A percentile compares a stretch with the other conserved stretches of the same genome.
phyloP scores from a whole-genome alignment of 2,329 filamentous ascomycete genomes.

The Thelonectria blattea region DNA sequence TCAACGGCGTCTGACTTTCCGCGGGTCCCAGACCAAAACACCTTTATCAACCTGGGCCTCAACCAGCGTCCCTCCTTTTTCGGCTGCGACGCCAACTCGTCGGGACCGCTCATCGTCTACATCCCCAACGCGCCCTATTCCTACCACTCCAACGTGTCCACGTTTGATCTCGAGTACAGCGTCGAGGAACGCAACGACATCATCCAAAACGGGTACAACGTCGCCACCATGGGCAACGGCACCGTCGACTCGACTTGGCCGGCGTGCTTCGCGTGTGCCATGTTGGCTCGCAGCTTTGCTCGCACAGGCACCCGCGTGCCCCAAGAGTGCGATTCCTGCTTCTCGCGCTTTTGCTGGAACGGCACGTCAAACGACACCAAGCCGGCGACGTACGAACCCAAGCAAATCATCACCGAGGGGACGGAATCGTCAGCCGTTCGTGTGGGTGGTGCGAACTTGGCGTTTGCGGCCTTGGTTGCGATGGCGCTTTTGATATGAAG shows the following conservation, averaged over 20 bases:
- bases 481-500: background rate
- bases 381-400: conserved; percentile 49
- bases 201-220: conserved; percentile 80
- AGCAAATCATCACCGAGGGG: conserved; percentile 14
- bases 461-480: background rate
- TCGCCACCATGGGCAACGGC: conserved; percentile 47
- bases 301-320: conserved; percentile 71
- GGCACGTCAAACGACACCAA: conserved; percentile 58
- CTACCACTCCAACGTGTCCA: conserved; percentile 73
- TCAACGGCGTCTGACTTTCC: conserved; percentile 76
- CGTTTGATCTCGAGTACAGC: conserved; percentile 70
- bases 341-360: conserved; percentile 84
- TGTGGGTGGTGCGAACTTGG: background rate
- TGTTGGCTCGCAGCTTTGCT: conserved; percentile 72
- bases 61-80: conserved; percentile 82
- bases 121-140: conserved; percentile 81
- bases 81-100: conserved; percentile 65
- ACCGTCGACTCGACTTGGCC: conserved; percentile 75
- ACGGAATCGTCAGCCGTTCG: background rate
- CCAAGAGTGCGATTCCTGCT: conserved; percentile 73
- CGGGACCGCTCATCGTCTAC: conserved; percentile 76
- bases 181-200: conserved; percentile 71
- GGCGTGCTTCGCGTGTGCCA: conserved; percentile 80
- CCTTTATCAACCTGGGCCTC: conserved; percentile 77
- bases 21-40: conserved; percentile 73